These are phyloP conservation scores for Miscanthus lutarioriparius DNA, from an alignment of 176 grass and related monocot genomes.

Conservation along the genomic window DNA sequence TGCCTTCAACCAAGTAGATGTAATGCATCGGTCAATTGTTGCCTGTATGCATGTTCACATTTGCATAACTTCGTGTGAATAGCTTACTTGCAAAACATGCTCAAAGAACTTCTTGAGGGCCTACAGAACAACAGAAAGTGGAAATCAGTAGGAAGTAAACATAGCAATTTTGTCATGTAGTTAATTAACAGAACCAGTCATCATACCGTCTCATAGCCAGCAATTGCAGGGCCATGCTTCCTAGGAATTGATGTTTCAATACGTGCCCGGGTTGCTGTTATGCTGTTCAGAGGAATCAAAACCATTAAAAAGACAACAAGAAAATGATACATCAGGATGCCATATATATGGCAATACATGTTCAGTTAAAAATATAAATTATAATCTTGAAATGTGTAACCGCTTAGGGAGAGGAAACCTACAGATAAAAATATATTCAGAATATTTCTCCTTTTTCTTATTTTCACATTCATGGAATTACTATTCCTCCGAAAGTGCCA, in stretches of 20 bases:
- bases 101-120: slow-evolving; percentile 98
- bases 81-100: slow-evolving; percentile 82
- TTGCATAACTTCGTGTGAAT: slow-evolving; percentile 24
- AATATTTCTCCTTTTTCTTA: not conserved
- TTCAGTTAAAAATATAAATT: slow-evolving; percentile 2
- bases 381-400: not conserved
- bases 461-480: slow-evolving; percentile 2
- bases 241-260: slow-evolving; percentile 92
- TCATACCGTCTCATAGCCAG: slow-evolving; percentile 88
- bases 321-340: not conserved
- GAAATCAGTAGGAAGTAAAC: slow-evolving; percentile 37
- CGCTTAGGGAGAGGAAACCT: not conserved
- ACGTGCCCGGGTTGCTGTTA: slow-evolving; percentile 76
- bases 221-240: slow-evolving; percentile 94
- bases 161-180: not conserved
- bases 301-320: slow-evolving; percentile 1
- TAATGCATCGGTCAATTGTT: slow-evolving; percentile 34
- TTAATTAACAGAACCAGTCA: slow-evolving; percentile 9
- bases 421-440: slow-evolving; percentile 2
- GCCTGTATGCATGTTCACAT: not conserved
- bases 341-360: not conserved
- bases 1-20: slow-evolving; percentile 55
- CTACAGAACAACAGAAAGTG: slow-evolving; percentile 52
- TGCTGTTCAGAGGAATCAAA: slow-evolving; percentile 57
- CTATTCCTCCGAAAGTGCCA: not conserved